Conservation (phyloP, 768 basidiomycete genomes). For the Lentinula sp. region DNA sequence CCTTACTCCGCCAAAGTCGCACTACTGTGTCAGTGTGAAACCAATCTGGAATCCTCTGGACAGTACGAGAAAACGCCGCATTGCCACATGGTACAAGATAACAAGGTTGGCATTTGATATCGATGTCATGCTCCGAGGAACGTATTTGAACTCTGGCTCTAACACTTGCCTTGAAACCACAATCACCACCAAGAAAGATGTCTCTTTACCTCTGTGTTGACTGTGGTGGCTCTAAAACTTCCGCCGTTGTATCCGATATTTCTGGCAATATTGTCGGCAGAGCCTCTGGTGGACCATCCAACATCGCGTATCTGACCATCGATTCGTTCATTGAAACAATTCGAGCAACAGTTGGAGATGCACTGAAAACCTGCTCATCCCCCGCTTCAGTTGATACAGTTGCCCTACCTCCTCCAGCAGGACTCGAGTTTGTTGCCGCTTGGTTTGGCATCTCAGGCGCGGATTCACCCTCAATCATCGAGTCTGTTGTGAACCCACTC, state of each 20-base stretch:
- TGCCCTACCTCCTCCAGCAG: constrained; percentile 22
- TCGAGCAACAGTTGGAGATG: constrained; percentile 41
- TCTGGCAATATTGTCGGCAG: constrained; percentile 60
- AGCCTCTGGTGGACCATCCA: constrained; percentile 73
- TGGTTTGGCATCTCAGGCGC: constrained; percentile 86
- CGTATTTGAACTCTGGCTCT: background rate
- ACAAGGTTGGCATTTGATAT: background rate
- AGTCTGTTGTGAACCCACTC: constrained; percentile 46
- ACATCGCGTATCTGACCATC: constrained; percentile 73
- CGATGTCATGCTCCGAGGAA: background rate
- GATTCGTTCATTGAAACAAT: constrained; percentile 55
- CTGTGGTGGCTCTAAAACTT: constrained; percentile 88
- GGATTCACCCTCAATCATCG: constrained; percentile 63
- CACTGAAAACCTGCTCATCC: constrained; percentile 42
- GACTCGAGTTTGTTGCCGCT: constrained; percentile 51
- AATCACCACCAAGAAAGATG: constrained; percentile 24
- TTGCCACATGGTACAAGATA: background rate
- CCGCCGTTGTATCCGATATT: constrained; percentile 48
- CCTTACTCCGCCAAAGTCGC: background rate
- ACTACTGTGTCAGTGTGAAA: background rate
- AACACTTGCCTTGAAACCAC: background rate
- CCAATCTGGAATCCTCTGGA: background rate
- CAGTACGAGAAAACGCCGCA: background rate
- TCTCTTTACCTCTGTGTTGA: constrained; percentile 76
- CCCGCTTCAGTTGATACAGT: constrained; percentile 29